Base-by-base conservation (phyloP, 768 basidiomycete species). In the Kwoniella botswanensis region DNA sequence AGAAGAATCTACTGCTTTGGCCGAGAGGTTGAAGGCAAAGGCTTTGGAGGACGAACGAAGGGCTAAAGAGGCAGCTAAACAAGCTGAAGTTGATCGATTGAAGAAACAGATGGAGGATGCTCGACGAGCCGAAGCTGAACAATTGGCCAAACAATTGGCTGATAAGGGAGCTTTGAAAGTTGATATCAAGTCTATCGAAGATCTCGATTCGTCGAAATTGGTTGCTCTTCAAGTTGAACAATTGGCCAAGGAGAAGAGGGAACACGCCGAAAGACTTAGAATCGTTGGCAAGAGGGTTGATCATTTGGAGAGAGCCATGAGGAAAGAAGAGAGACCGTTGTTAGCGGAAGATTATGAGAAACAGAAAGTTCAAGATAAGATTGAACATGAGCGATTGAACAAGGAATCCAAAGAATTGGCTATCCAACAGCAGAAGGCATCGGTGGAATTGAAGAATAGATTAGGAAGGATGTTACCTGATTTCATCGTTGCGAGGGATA, bases 231-330 rank as follows among this genome's bases (percentile, higher is more conserved):
- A 97, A 83, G 94, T 97, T 46, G 90, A 93, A 74, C 94, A 98
- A 80, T 87, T 98, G 56, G 97, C 97, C 86, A 97, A 96, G 85
- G 95, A 98, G 85, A 96, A 94, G 87, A 91, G 89, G 77, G 92
- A 94, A 75, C 86, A 93, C 73, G 88, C 87, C 68, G 92, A 94
- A 77, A 88, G 91, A 22, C 87, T 96, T 59, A 90, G 93, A 24
- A 88, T 95, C 74, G 87, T 90, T 55, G 82, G 90, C 46, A 98
- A 98, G 85, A 91, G 94, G 26, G 88, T 98, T 76, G 97, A 98
- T 81, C 96, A 99, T 85, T 82, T 92, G 82, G 96, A 98, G 85
- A 93, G 94, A 65, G 94, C 95, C 0, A 92, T 91, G 85, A 91
- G 96, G 75, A 93, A 94, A 83, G 94, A 94, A 60, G 96, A 98